A percentile compares a stretch with the other conserved stretches of the same genome.
Conservation (phyloP, 148 eudicot genomes). For the Oxyria digyna region DNA sequence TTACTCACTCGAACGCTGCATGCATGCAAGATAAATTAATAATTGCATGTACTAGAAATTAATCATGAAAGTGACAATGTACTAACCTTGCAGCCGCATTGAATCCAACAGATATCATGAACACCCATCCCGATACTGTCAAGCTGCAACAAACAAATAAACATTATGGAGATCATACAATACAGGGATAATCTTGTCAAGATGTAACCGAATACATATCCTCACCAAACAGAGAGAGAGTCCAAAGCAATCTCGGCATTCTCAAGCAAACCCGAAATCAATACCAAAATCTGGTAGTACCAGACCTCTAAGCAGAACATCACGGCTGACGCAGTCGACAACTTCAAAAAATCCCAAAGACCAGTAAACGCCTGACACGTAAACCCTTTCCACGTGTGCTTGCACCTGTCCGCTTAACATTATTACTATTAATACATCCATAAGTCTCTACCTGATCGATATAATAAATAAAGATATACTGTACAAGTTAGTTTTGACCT, state of each 20-base stretch:
- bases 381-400: constrained; percentile 41
- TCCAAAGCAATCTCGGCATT: constrained; percentile 40
- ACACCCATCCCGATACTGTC: constrained; percentile 44
- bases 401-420: too few relatives aligned
- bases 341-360: constrained; percentile 25
- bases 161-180: background rate
- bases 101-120: constrained; percentile 42
- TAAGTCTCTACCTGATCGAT: too few relatives aligned
- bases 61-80: too few relatives aligned
- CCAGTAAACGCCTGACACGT: constrained; percentile 32
- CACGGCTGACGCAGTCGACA: constrained; percentile 40
- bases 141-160: constrained; percentile 20
- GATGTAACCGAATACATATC: too few relatives aligned
- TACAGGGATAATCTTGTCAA: too few relatives aligned
- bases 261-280: constrained; percentile 36
- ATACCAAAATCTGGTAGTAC: constrained; percentile 34
- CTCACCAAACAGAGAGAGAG: constrained; percentile 41
- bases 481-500: too few relatives aligned
- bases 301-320: constrained; percentile 52
- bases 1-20: constrained; percentile 63
- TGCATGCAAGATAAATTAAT: background rate
- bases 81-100: constrained; percentile 56
- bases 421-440: too few relatives aligned
- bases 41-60: too few relatives aligned
- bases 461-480: too few relatives aligned